Evolutionary conservation across 2,329 filamentous ascomycete genomes (phyloP), one percentile per base, ranked within the genome.

Genomic region (Drechslerella stenobrocha): DNA sequence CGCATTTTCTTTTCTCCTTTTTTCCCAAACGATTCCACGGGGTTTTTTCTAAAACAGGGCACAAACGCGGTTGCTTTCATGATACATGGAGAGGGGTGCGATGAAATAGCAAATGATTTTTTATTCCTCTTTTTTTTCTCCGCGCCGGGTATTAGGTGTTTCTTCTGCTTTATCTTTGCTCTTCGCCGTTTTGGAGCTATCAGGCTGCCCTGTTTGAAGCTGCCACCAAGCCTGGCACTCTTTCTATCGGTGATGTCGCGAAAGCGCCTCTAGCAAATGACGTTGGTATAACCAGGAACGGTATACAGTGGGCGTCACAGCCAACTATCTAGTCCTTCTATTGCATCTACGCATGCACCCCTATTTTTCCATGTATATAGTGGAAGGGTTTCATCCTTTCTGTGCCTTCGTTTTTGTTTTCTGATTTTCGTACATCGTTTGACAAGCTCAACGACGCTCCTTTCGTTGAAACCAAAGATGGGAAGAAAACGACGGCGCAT

Each of bases 41-140:
- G n/a, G 53, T 35, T 28, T 55, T 67, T 47, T 44, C 52, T 55
- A 60, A 67, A 50, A 30, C 34, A 28, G 63, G 63, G 55, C 34
- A 52, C 47, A 48, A 59, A 60, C 50, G 50, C 50, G 61, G 61
- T 60, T 67, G 63, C 55, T 56, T 67, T 60, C 48, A 32, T 47
- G 24, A 67, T 67, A 60, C 15, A 66, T 32, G 52, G 52, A 58
- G 53, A 66, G 58, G 50, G 55, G 44, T 60, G 50, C 48, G 61
- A 59, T 50, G 51, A 48, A 60, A 30, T 44, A 28, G 47, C 46
- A 44, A 37, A 46, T 51, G 20, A 52, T 47, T 28, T 15, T 48
- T 13, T 63, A 5, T 42, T 42, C 22, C 4, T n/a, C 15, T 60
- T 63, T 52, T 47, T 50, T 51, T 37, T 37, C 26, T 44, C 18